Evolutionary conservation across 192 early-diverging fungal genomes (phyloP).

Genomic region (Podila verticillata): DNA sequence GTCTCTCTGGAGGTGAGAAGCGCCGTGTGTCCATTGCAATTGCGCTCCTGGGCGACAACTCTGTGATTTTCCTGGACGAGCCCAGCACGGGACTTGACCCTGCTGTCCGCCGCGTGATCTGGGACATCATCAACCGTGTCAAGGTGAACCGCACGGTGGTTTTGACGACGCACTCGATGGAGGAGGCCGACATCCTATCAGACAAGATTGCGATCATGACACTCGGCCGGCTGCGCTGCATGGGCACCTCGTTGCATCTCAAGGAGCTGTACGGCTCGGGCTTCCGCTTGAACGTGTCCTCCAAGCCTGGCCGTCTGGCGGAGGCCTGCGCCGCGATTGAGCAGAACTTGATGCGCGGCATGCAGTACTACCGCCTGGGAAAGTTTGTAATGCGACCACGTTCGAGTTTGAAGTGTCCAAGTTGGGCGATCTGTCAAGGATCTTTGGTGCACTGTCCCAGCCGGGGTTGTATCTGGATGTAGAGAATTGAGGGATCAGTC

Average conservation of each 20-base stretch:
- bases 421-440: conserved; percentile 49
- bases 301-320: conserved; percentile 9
- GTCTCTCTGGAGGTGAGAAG: conserved; percentile 69
- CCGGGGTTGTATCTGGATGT: conserved; percentile 57
- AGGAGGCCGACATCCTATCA: conserved; percentile 69
- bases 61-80: conserved; percentile 65
- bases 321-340: conserved; percentile 33
- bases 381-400: conserved; percentile 46
- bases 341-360: not conserved
- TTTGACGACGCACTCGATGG: conserved; percentile 72
- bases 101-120: conserved; percentile 56
- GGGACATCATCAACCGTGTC: conserved; percentile 62
- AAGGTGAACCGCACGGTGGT: conserved; percentile 62
- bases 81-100: conserved; percentile 71
- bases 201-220: conserved; percentile 65
- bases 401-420: conserved; percentile 59
- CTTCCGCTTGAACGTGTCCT: conserved; percentile 56
- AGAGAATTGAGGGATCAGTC: conserved; percentile 72
- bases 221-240: conserved; percentile 54
- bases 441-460: conserved; percentile 65
- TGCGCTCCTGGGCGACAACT: conserved; percentile 61
- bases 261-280: conserved; percentile 66
- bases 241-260: conserved; percentile 64
- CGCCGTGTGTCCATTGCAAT: conserved; percentile 64
- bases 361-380: conserved; percentile 28